Base-by-base conservation (phyloP, 2,329 filamentous ascomycete genomes). In the Pezizomycotina sp. region DNA sequence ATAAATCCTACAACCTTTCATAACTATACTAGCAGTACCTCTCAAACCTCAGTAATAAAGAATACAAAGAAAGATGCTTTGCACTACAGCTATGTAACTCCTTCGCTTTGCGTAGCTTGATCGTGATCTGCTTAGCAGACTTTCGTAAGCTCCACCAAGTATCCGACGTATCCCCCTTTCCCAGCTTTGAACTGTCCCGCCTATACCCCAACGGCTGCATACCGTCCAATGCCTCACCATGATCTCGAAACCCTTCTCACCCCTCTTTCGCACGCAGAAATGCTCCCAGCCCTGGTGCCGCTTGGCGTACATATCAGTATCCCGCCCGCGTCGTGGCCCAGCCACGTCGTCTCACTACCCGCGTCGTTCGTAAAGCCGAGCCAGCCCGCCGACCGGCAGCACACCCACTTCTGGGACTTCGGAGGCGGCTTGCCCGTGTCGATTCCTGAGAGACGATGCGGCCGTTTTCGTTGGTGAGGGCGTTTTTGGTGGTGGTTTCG, bases 331-430 rank as follows among this genome's bases (percentile, higher is more conserved):
- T 38, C 27, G 13, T 34, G 30, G 1, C 39, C 39, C 2, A 42
- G 30, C 24, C 27, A 42, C 10, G 9, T n/a, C 4, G 39, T 34
- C 6, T 21, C 19, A 2, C 9, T 7, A 3, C 39, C 39, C 14
- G 33, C 34, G 13, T 38, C 34, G n/a, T 31, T 42, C 13, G 34
- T 29, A 23, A 42, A 42, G 8, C 39, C 39, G 8, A 42, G 7
- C 39, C 39, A 42, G 9, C 34, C 39, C 8, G 22, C 27, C n/a
- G 26, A 31, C 13, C 22, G 25, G 13, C 31, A 23, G 10, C 33
- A 36, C 10, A 36, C 29, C 38, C 38, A 42, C 15, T 25, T 42
- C 34, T 42, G 38, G 7, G 38, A 32, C 22, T 42, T 42, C 13
- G 29, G 13, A 4, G 20, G 27, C n/a, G 27, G 18, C 15, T 26